Evolutionary conservation across 2,329 filamentous ascomycete species (phyloP).

Genomic region (Nectriaceae sp.): DNA sequence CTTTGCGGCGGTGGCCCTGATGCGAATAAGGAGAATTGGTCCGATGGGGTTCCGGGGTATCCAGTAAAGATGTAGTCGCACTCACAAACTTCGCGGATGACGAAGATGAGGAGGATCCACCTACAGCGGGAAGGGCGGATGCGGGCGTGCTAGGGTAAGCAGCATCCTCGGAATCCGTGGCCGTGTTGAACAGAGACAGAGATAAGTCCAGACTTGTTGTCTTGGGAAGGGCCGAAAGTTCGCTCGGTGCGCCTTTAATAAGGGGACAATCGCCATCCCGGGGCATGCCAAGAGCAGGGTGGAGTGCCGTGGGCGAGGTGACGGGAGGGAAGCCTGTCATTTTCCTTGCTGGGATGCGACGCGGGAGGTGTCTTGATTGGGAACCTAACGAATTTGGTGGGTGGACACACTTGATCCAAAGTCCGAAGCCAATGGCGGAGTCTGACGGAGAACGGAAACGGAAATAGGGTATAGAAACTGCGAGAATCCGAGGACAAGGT

Average conservation of each 20-base stretch:
- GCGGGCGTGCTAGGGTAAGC: conserved; percentile 1
- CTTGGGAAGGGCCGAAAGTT: background rate
- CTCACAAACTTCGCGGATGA: conserved; percentile 17
- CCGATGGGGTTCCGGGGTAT: conserved; percentile 6
- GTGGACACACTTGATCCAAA: conserved; percentile 10
- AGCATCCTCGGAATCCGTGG: conserved; percentile 10
- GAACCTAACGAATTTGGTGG: conserved; percentile 4
- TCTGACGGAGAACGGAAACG: conserved; percentile 22
- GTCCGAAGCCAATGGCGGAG: conserved; percentile 29
- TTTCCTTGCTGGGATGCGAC: conserved; percentile 16
- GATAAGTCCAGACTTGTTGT: background rate
- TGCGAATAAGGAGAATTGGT: conserved; percentile 7
- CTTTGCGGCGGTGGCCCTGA: conserved; percentile 46
- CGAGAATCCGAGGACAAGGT: conserved; percentile 5
- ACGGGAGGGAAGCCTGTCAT: conserved; percentile 31
- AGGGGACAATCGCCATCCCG: background rate
- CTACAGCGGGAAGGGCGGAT: conserved; percentile 27
- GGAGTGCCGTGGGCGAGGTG: conserved; percentile 50
- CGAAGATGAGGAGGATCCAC: conserved; percentile 23
- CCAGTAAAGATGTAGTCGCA: background rate
- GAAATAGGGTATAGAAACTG: conserved; percentile 16
- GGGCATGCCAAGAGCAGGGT: conserved; percentile 49
- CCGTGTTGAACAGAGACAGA: background rate
- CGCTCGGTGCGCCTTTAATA: background rate
- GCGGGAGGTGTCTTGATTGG: conserved; percentile 8